Base-by-base conservation (phyloP, 225 moss, liverwort and hornwort genomes). In the Physcomitrium patens region DNA sequence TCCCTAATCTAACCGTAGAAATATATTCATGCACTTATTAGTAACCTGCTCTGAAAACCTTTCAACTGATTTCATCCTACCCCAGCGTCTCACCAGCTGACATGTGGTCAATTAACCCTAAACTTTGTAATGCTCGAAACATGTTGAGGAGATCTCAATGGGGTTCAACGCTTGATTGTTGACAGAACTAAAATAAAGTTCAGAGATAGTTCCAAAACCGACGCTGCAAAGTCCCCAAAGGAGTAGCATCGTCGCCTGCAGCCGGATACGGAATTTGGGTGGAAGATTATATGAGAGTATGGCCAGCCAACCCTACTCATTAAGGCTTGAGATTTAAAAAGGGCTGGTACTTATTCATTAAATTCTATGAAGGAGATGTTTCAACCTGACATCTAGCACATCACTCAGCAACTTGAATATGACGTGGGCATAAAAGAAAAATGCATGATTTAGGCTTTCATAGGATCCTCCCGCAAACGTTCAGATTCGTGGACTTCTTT, bases 401-500 rank as follows among this genome's bases (percentile, higher is more conserved):
- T 52, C 73, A 65, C 10, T 51, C 15, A 55, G 45, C 18, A 28
- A 46, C 23, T 74, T 63, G 69, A 22, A 24, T 41, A 65, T 60
- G 44, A 65, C 20, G 48, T 27, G 68, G 44, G 72, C 15, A 19
- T 53, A 63, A 59, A 67, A 10, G 46, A 27, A 45, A 46, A 12
- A 22, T n/a, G 31, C 12, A 31, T 7, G 3, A 43, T 43, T 87
- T 67, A 87, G 67, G 81, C 47, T 79, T 82, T 87, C 64, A 77
- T 31, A 53, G 79, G 68, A 74, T 77, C 78, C 70, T 65, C 80
- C 31, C 60, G 31, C 76, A 78, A 68, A 11, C 70, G 84, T 17
- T 87, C 81, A 24, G 55, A 74, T 70, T 79, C 77, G 74, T 79
- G 47, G 53, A 79, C 57, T 74, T 72, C 75, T 42, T 70, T 67